Percentiles rank a stretch among this genome's conserved stretches.
These are phyloP conservation scores for Candida koratica DNA, from an alignment of 805 yeast species.

Conservation along the genomic window DNA sequence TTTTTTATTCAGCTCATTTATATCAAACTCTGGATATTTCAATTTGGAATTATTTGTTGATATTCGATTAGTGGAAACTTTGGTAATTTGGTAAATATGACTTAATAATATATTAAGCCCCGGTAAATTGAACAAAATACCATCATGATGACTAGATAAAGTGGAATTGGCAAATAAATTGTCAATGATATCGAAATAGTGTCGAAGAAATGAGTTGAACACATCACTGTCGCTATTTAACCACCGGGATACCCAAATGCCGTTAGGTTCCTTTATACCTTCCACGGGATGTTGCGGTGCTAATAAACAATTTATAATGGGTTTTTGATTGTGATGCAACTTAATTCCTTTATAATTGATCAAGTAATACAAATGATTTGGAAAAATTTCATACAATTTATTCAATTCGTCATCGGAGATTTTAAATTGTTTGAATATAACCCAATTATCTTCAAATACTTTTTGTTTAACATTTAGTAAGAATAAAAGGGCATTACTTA, in stretches of 20 bases:
- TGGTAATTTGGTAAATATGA: constrained; percentile 44
- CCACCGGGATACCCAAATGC: constrained; percentile 64
- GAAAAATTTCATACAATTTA: constrained; percentile 18
- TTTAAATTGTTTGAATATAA: constrained; percentile 5
- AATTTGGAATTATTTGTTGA: constrained; percentile 15
- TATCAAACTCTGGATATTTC: constrained; percentile 11
- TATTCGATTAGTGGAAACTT: constrained; percentile 26
- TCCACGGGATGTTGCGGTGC: constrained; percentile 41
- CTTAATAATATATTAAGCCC: constrained; percentile 44
- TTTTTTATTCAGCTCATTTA: constrained; percentile 13
- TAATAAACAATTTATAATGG: constrained; percentile 30
- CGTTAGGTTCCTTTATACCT: constrained; percentile 56
- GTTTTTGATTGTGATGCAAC: constrained; percentile 20
- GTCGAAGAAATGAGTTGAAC: constrained; percentile 59
- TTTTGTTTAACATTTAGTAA: constrained; percentile 52
- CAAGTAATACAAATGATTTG: constrained; percentile 28
- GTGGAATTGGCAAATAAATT: constrained; percentile 2
- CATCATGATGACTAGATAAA: not conserved
- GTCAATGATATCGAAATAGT: constrained; percentile 40
- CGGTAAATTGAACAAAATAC: constrained; percentile 29
- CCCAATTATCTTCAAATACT: constrained; percentile 27
- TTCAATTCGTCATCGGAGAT: not conserved
- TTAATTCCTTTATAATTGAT: constrained; percentile 30
- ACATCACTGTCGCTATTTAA: constrained; percentile 52
- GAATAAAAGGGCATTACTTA: constrained; percentile 55